Percentiles rank a stretch among this genome's conserved stretches.
phyloP scores from a whole-genome alignment of 2,329 filamentous ascomycete species.

The Neonectria faginata region DNA sequence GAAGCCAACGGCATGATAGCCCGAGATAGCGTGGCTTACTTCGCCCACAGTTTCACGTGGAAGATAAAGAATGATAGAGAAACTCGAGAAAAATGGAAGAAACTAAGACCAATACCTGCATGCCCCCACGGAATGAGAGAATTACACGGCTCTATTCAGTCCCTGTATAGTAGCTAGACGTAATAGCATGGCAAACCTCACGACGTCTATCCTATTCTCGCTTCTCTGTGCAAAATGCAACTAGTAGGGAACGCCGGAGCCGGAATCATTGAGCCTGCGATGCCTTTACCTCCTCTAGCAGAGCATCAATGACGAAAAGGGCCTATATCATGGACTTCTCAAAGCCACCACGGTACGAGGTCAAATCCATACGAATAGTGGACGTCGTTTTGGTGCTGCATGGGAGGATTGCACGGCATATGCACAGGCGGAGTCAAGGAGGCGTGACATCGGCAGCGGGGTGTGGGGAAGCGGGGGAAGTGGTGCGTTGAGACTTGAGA shows the following conservation, averaged over 20 bases:
- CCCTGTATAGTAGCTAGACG: neutral
- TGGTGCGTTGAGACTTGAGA: neutral
- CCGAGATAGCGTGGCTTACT: constrained; percentile 1
- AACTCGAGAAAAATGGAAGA: neutral
- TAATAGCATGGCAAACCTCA: neutral
- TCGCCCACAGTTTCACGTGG: neutral
- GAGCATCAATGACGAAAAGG: constrained; percentile 7
- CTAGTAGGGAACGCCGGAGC: neutral
- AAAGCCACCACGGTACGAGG: neutral
- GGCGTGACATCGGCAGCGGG: constrained; percentile 19
- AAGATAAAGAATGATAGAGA: neutral
- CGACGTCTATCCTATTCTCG: neutral
- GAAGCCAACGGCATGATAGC: constrained; percentile 15
- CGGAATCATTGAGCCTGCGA: neutral
- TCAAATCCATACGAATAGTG: neutral
- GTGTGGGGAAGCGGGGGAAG: constrained; percentile 26
- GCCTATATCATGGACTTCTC: neutral
- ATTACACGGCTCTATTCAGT: neutral
- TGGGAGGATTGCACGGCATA: constrained; percentile 17
- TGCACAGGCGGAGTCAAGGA: constrained; percentile 24
- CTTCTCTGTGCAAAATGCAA: neutral
- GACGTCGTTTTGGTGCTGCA: constrained; percentile 5
- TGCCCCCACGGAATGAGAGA: neutral
- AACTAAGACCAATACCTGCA: constrained; percentile 3
- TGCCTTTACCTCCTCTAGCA: neutral